Base-by-base conservation (phyloP, 1,284 basidiomycete genomes). In the Moniliophthora roreri region DNA sequence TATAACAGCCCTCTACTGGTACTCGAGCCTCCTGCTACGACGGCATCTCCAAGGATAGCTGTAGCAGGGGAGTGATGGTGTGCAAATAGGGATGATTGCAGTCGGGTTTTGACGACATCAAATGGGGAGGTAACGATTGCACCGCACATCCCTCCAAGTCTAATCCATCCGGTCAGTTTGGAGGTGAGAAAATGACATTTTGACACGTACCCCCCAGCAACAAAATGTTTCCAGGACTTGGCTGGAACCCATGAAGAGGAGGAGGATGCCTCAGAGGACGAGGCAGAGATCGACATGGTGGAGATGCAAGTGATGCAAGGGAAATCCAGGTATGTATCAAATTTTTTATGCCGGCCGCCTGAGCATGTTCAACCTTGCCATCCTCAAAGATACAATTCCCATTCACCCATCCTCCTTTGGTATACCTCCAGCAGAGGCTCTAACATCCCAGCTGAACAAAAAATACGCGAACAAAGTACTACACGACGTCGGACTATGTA, bases 61-160 rank as follows among this genome's bases (percentile, higher is more conserved):
- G 76, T 65, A 5, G 77, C 66, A 5, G 77, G 72, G 5, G 74
- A 60, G 45, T 78, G 77, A 55, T 82, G 83, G 62, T 85, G 80
- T 45, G 78, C 77, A 69, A 95, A 98, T 37, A 98, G 73, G 70
- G 89, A 89, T 0, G 94, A 97, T 72, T 99, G 96, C 9, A 99
- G 76, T 3, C 96, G 87, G 24, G 97, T 99, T 74, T 99, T 99
- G 61, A 99, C 95, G 24, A 99, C 93, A 69, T 99, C 96, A 62
- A 99, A 95, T 0, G 96, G 96, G 35, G 93, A 94, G 0, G 96
- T 99, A 8, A 98, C 89, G 60, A 97, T 91, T 9, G 95, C 95
- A 41, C 96, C 97, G 65, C 93, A 93, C 95, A 99, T 98, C 21
- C 96, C 96, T 16, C 96, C 97, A 9, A 96, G 75, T 26, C 95